Evolutionary conservation across 2,329 filamentous ascomycete species (phyloP).

Genomic region (Scytalidium sp.): DNA sequence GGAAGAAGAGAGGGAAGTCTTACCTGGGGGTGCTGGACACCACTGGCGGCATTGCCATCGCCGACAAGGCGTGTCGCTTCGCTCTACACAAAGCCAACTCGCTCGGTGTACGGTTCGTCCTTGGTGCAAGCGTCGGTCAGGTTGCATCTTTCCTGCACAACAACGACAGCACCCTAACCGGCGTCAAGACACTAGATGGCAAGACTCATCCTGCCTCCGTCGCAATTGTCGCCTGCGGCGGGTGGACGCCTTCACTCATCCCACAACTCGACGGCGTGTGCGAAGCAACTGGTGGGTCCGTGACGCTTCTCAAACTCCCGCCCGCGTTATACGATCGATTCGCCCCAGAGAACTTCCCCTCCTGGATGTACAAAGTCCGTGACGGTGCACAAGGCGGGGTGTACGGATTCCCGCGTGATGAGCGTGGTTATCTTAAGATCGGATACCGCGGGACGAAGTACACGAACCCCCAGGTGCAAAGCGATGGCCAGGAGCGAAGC

Average conservation of each 20-base stretch:
- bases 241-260: background rate
- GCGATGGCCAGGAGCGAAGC: slow-evolving; percentile 27
- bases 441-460: slow-evolving; percentile 37
- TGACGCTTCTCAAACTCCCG: background rate
- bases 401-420: slow-evolving; percentile 33
- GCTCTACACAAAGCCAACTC: slow-evolving; percentile 4
- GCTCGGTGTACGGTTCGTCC: slow-evolving; percentile 26
- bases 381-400: background rate
- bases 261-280: background rate
- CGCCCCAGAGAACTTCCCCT: background rate
- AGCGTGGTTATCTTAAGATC: slow-evolving; percentile 30
- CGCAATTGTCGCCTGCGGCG: background rate
- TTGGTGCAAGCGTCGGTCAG: slow-evolving; percentile 9
- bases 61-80: slow-evolving; percentile 6
- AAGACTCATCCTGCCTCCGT: background rate
- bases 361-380: background rate
- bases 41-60: slow-evolving; percentile 2
- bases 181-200: background rate
- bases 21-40: slow-evolving; percentile 9
- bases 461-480: slow-evolving; percentile 29
- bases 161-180: too few species aligned
- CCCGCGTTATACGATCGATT: background rate
- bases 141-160: background rate
- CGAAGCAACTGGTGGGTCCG: background rate
- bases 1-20: background rate